These are phyloP conservation scores for Kwoniella pini DNA, from an alignment of 768 basidiomycete genomes.

Conservation along the genomic window DNA sequence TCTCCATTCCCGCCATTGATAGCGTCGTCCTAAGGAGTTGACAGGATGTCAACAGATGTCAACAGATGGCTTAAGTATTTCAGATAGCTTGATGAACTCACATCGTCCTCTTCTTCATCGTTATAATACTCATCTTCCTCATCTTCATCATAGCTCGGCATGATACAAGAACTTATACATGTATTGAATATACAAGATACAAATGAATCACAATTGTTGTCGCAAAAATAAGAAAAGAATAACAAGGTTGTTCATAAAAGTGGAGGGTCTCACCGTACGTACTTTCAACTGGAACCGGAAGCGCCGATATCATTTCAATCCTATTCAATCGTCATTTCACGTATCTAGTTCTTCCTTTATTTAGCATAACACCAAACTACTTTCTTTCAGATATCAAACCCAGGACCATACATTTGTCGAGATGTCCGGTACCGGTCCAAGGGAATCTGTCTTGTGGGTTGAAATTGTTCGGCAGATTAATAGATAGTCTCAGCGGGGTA, in stretches of 20 bases:
- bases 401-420: slow-evolving; percentile 52
- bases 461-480: not conserved
- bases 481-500: not conserved
- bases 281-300: not conserved
- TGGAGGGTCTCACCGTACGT: slow-evolving; percentile 9
- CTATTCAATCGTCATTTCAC: not conserved
- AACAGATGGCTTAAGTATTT: too few species aligned
- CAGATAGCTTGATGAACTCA: slow-evolving; percentile 52
- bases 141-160: slow-evolving; percentile 59
- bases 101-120: slow-evolving; percentile 65
- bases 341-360: not conserved
- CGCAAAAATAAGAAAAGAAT: not conserved
- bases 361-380: not conserved
- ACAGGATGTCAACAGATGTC: not conserved
- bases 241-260: slow-evolving; percentile 2
- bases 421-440: slow-evolving; percentile 82
- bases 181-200: not conserved
- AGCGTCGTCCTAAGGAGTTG: slow-evolving; percentile 57
- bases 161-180: slow-evolving; percentile 13
- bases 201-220: not conserved
- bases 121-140: slow-evolving; percentile 62
- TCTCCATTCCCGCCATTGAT: slow-evolving; percentile 61
- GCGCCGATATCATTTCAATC: not conserved
- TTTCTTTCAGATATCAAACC: not conserved
- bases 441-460: slow-evolving; percentile 77